Percentiles rank a stretch among this genome's conserved stretches.
phyloP scores from a whole-genome alignment of 371 early-diverging fungal species.

The Gilbertella persicaria region DNA sequence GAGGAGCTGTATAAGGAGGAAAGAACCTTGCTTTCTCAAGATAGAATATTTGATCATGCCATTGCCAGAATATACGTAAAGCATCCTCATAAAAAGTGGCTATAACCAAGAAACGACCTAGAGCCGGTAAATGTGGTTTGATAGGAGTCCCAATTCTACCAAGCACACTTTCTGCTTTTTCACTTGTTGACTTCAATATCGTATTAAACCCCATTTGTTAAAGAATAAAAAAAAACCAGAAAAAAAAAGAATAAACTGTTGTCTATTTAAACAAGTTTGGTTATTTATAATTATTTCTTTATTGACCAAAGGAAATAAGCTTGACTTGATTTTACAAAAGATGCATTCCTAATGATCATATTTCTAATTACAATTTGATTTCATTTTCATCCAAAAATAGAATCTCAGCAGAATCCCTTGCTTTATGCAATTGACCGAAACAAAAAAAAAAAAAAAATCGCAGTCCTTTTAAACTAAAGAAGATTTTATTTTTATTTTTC shows the following conservation, averaged over 20 bases:
- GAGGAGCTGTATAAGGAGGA: constrained; percentile 6
- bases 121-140: constrained; percentile 53
- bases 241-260: neutral
- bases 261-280: neutral
- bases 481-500: too few species aligned
- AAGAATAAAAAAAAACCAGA: neutral
- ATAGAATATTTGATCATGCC: constrained; percentile 30
- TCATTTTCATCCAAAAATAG: too few species aligned
- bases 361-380: too few species aligned
- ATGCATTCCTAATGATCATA: too few species aligned
- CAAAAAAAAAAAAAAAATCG: too few species aligned
- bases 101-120: constrained; percentile 34
- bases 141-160: constrained; percentile 75
- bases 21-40: constrained; percentile 26
- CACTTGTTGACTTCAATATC: constrained; percentile 19
- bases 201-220: constrained; percentile 3
- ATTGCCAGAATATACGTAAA: constrained; percentile 33
- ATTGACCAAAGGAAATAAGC: too few species aligned
- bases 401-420: too few species aligned
- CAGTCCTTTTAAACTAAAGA: too few species aligned
- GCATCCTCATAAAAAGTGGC: constrained; percentile 46
- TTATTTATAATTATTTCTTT: constrained; percentile 18
- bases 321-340: too few species aligned
- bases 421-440: too few species aligned
- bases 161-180: constrained; percentile 72